Base-by-base conservation (phyloP, 176 grass and related monocot species). In the Oryza meridionalis region DNA sequence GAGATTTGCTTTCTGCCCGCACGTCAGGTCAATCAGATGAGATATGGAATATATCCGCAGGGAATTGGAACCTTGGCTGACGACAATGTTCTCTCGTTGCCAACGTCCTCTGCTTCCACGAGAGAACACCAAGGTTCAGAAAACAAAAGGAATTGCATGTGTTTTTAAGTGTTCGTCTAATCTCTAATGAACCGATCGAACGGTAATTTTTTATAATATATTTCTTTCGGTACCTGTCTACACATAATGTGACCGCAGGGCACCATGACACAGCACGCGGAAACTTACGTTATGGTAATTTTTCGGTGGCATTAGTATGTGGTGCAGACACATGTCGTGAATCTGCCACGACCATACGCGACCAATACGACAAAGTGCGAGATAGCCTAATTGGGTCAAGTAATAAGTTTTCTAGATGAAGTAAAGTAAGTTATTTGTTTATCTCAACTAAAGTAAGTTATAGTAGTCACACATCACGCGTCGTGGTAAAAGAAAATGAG, bases 31-130 rank as follows among this genome's bases (percentile, higher is more conserved):
- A 62, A 85, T 84, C 68, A 62, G 13, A 6, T 7, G 25, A 67
- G 87, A 80, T 75, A 47, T 84, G 51, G 88, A 64, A 89, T 77
- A 77, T 77, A 44, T 89, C 69, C 82, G 21, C 67, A 25, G 2
- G 29, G 77, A 89, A 29, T 69, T 72, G 27, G 62, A 78, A 84
- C 67, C 82, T 76, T 76, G 63, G 49, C 38, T 70, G 71, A 70
- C 77, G 64, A 2, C 37, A 14, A 13, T 43, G 67, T 68, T 72
- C 68, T 43, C 7, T 14, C 42, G 32, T 10, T 76, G 87, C 46
- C 70, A 35, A 73, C 74, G 80, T 43, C 40, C 61, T 21, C 61
- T 21, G 51, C 72, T 82, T 77, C 27, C 35, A 37, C 35, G 35
- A 16, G 44, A 19, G 0, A 43, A 49, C 21, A 69, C 44, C 11